Percentiles rank a stretch among this genome's conserved stretches.
These are phyloP conservation scores for cucumber (Cucumis sativus) DNA, from an alignment of 306 rosid species.

Conservation along the genomic window DNA sequence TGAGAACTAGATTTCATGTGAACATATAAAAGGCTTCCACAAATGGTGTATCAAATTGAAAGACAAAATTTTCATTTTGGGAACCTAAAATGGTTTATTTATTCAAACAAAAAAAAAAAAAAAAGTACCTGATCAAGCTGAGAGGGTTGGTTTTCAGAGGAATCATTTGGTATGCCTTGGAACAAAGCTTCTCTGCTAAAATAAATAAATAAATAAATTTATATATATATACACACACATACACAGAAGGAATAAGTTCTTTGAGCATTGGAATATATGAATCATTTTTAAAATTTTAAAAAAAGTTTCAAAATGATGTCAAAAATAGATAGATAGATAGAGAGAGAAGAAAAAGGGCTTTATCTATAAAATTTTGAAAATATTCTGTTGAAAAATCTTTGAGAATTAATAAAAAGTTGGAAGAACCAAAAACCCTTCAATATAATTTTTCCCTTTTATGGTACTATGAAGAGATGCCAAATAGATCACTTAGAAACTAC, in stretches of 20 bases:
- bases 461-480: background rate
- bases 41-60: background rate
- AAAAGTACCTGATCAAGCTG: conserved; percentile 25
- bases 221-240: background rate
- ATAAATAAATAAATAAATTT: background rate
- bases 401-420: background rate
- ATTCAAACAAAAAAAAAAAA: background rate
- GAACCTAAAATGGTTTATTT: conserved; percentile 21
- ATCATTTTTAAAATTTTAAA: background rate
- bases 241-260: background rate
- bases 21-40: background rate
- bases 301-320: background rate
- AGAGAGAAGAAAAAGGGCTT: conserved; percentile 28
- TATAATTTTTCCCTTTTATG: conserved; percentile 1
- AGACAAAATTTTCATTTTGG: background rate
- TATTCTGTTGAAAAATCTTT: background rate
- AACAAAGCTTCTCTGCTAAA: conserved; percentile 87
- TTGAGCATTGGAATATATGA: conserved; percentile 41
- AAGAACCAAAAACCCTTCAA: background rate
- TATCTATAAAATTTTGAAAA: conserved; percentile 14
- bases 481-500: background rate
- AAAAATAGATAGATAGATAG: conserved; percentile 11
- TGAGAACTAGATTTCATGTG: background rate
- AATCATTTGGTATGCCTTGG: conserved; percentile 65
- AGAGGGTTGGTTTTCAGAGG: conserved; percentile 39